Evolutionary conservation across 116 monocot species (phyloP).

Genomic region (Iris pallida): DNA sequence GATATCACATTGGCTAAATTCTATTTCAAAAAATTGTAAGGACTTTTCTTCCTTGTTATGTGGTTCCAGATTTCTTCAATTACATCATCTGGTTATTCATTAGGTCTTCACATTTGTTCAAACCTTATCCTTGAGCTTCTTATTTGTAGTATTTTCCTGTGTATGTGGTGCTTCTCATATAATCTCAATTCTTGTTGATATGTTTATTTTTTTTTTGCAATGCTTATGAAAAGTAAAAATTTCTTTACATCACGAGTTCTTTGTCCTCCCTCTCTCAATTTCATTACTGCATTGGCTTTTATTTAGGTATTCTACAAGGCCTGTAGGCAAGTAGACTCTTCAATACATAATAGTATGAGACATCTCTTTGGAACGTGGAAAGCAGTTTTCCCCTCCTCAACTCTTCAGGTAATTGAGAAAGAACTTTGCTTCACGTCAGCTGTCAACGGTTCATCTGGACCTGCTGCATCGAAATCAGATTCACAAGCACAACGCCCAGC

Average conservation of each 20-base stretch:
- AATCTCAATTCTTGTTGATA: too few species aligned
- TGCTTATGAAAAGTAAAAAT: too few species aligned
- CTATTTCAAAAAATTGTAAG: too few species aligned
- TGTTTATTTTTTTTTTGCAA: too few species aligned
- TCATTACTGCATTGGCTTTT: not conserved
- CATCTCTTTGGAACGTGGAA: constrained; percentile 99
- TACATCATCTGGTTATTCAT: constrained; percentile 1
- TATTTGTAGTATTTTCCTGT: too few species aligned
- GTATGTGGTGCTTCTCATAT: too few species aligned
- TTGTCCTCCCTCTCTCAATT: not conserved
- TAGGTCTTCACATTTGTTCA: too few species aligned
- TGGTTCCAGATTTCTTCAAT: not conserved
- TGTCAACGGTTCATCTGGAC: constrained; percentile 71
- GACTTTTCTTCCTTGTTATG: too few species aligned
- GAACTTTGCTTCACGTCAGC: constrained; percentile 67
- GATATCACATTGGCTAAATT: too few species aligned
- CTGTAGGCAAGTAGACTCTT: constrained; percentile 86
- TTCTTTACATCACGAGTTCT: too few species aligned
- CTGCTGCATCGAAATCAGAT: constrained; percentile 39
- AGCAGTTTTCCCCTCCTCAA: constrained; percentile 68
- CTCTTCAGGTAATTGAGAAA: constrained; percentile 85
- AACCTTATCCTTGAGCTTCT: not conserved
- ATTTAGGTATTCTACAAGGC: constrained; percentile 93
- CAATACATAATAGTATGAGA: constrained; percentile 82
- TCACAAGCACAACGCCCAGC: constrained; percentile 56